Conservation (phyloP, 1,139 yeast species). For the Waltiozyma solani region DNA sequence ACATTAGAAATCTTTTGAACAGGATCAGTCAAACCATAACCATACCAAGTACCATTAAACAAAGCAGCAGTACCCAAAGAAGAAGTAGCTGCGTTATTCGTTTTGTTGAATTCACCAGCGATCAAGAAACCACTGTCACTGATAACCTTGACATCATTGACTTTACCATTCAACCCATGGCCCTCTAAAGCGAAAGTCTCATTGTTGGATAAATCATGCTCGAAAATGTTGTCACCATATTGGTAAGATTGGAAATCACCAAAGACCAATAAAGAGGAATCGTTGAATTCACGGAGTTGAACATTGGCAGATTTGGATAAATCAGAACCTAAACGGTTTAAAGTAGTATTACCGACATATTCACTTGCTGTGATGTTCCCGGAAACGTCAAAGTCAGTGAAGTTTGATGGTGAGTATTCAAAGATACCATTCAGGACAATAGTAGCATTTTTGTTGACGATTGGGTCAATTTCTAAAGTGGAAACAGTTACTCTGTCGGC, state of each 20-base stretch:
- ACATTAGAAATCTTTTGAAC: constrained; percentile 15
- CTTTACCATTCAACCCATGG: constrained; percentile 29
- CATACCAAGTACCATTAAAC: constrained; percentile 23
- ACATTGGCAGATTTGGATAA: constrained; percentile 36
- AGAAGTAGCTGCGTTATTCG: constrained; percentile 14
- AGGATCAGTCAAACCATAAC: constrained; percentile 11
- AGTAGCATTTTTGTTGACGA: constrained; percentile 25
- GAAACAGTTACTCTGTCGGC: constrained; percentile 61
- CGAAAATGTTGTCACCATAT: constrained; percentile 26
- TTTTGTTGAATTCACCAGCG: constrained; percentile 29
- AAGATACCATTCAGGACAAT: constrained; percentile 59
- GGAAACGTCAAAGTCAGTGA: constrained; percentile 31
- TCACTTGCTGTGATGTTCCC: constrained; percentile 27
- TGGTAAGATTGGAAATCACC: constrained; percentile 40
- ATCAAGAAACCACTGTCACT: constrained; percentile 22
- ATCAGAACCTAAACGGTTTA: constrained; percentile 50
- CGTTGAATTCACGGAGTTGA: constrained; percentile 23
- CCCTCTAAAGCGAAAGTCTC: constrained; percentile 17
- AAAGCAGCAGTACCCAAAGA: constrained; percentile 16
- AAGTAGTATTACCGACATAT: constrained; percentile 56
- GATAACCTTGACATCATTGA: constrained; percentile 19
- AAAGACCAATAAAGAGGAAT: constrained; percentile 24
- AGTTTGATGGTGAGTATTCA: constrained; percentile 70
- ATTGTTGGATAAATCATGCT: constrained; percentile 14
- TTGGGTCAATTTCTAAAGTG: constrained; percentile 40